phyloP scores from a whole-genome alignment of 805 yeast genomes.

The Metschnikowia bowlesiae region DNA sequence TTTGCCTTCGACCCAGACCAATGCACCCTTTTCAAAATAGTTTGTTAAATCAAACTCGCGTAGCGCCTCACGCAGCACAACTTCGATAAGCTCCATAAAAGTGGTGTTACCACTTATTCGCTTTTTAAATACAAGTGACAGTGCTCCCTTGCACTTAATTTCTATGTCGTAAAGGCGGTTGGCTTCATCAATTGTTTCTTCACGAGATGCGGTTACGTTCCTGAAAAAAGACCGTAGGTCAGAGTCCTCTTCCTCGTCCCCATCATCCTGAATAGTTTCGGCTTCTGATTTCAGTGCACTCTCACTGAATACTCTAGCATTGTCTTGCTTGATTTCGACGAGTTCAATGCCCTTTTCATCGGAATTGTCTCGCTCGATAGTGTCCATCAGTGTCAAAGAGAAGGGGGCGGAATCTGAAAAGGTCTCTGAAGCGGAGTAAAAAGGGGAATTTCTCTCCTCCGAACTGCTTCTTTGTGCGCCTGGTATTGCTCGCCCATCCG shows the following conservation, averaged over 20 bases:
- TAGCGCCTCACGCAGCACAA: slow-evolving; percentile 6
- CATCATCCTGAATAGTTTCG: neutral
- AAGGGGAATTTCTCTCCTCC: neutral
- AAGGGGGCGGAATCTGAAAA: slow-evolving; percentile 1
- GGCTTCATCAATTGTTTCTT: slow-evolving; percentile 19
- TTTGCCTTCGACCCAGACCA: slow-evolving; percentile 40
- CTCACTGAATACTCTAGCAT: neutral
- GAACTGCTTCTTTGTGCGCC: neutral
- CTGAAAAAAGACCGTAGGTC: slow-evolving; percentile 14
- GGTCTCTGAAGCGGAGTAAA: slow-evolving; percentile 9
- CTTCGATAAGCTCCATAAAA: slow-evolving; percentile 6
- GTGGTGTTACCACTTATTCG: slow-evolving; percentile 12
- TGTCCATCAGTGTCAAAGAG: neutral
- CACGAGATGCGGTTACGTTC: slow-evolving; percentile 19
- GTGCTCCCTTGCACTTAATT: slow-evolving; percentile 25
- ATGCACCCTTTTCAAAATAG: slow-evolving; percentile 13
- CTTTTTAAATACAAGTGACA: slow-evolving; percentile 24
- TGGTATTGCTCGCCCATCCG: neutral
- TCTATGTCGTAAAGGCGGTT: slow-evolving; percentile 27
- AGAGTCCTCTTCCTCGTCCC: slow-evolving; percentile 3
- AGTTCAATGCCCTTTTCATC: neutral
- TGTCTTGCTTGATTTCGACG: neutral
- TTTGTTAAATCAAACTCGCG: slow-evolving; percentile 5
- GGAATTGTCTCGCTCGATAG: neutral
- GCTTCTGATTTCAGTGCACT: neutral